A percentile compares a stretch with the other conserved stretches of the same genome.
These are phyloP conservation scores for Cladorrhinum samala DNA, from an alignment of 495 filamentous ascomycete species.

Conservation along the genomic window DNA sequence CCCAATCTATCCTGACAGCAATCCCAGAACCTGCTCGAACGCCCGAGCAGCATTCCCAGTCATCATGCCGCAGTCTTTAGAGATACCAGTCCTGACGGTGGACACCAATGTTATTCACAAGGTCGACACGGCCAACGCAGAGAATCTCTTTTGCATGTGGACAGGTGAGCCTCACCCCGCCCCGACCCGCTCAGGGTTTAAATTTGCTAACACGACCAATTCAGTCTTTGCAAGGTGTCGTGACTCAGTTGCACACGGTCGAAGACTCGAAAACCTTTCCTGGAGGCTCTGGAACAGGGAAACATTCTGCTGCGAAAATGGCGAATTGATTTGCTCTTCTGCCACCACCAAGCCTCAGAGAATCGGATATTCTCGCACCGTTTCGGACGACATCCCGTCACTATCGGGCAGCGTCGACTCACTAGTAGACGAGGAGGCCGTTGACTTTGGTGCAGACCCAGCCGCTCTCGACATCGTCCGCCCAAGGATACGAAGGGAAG, in stretches of 20 bases:
- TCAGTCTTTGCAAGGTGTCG: conserved; percentile 95
- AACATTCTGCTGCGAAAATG: conserved; percentile 81
- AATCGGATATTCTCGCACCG: conserved; percentile 32
- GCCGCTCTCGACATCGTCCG: conserved; percentile 51
- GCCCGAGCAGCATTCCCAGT: conserved; percentile 24
- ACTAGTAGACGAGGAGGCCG: conserved; percentile 66
- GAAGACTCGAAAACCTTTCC: conserved; percentile 87
- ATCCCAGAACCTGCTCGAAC: conserved; percentile 21
- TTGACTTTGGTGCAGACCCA: conserved; percentile 57
- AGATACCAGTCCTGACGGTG: conserved; percentile 62
- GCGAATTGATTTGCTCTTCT: conserved; percentile 32
- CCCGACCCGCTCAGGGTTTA: conserved; percentile 6
- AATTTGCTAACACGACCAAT: conserved; percentile 7
- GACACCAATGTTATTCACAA: conserved; percentile 84
- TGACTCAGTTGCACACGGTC: conserved; percentile 88
- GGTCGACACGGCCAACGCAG: conserved; percentile 84
- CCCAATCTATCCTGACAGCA: conserved; percentile 17
- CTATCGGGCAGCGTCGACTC: conserved; percentile 93
- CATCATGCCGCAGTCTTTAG: conserved; percentile 32
- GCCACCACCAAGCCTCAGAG: conserved; percentile 41
- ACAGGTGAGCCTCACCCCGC: conserved; percentile 63
- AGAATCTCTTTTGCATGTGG: conserved; percentile 97
- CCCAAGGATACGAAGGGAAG: conserved; percentile 51
- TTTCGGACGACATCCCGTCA: conserved; percentile 59
- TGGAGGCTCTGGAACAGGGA: conserved; percentile 96